Conservation (phyloP, 257 asterid genomes). For the Solanum appendiculatum region DNA sequence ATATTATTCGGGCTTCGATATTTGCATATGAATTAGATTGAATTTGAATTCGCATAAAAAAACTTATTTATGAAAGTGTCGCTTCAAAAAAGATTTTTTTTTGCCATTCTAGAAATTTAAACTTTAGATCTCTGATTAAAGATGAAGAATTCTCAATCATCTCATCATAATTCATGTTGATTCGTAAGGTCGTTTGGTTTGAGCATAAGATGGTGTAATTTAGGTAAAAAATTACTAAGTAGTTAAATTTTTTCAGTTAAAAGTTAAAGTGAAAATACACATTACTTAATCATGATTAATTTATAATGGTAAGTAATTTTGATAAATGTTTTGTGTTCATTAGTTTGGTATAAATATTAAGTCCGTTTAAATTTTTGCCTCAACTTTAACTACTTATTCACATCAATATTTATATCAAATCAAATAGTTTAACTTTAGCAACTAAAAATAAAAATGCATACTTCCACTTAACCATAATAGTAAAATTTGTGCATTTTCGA, state of each 20-base stretch:
- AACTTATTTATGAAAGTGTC: neutral
- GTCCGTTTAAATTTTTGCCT: too few relatives aligned
- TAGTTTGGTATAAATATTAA: neutral
- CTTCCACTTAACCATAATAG: neutral
- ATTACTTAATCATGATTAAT: too few relatives aligned
- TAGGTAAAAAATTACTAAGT: too few relatives aligned
- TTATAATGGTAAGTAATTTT: too few relatives aligned
- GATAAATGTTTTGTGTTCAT: neutral
- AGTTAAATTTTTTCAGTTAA: neutral
- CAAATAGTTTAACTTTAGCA: neutral
- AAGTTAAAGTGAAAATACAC: too few relatives aligned
- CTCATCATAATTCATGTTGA: too few relatives aligned
- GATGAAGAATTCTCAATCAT: too few relatives aligned
- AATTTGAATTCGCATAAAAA: neutral
- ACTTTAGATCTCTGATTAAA: too few relatives aligned
- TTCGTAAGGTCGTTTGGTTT: too few relatives aligned
- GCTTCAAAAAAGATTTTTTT: too few relatives aligned
- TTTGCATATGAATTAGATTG: neutral
- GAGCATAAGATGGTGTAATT: too few relatives aligned
- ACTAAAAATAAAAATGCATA: neutral
- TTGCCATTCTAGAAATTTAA: neutral
- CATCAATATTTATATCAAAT: neutral
- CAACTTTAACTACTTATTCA: neutral
- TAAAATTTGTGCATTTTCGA: neutral
- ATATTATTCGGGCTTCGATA: too few relatives aligned